These are phyloP conservation scores for Trichoderma virens DNA, from an alignment of 495 filamentous ascomycete species.

Conservation along the genomic window DNA sequence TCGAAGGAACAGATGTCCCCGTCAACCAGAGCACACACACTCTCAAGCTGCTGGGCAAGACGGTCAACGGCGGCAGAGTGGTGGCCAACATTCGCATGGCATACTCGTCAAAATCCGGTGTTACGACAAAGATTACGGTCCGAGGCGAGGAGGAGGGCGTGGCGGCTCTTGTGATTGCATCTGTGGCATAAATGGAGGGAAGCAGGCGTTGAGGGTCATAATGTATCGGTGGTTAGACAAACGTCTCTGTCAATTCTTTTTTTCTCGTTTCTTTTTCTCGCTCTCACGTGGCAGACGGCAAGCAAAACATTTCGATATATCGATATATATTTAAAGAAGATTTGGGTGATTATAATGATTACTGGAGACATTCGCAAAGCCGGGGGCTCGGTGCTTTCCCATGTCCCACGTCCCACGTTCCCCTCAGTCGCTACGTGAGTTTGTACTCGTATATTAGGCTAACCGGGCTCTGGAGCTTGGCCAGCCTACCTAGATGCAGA, in stretches of 20 bases:
- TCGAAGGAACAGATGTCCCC: conserved; percentile 88
- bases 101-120: conserved; percentile 81
- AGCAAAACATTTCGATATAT: background rate
- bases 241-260: background rate
- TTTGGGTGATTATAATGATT: background rate
- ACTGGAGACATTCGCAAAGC: too few relatives aligned
- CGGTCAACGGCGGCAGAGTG: conserved; percentile 81
- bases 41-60: conserved; percentile 94
- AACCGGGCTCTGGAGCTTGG: too few relatives aligned
- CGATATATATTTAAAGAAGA: background rate
- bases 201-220: conserved; percentile 13
- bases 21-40: conserved; percentile 85
- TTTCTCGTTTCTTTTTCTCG: background rate
- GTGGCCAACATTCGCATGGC: conserved; percentile 89
- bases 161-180: conserved; percentile 73
- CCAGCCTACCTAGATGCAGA: too few relatives aligned
- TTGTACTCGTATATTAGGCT: too few relatives aligned
- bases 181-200: conserved; percentile 56
- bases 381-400: too few relatives aligned
- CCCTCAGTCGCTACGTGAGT: too few relatives aligned
- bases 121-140: conserved; percentile 88
- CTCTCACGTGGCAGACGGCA: background rate
- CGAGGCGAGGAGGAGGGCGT: conserved; percentile 89
- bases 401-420: too few relatives aligned
- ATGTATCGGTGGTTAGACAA: conserved; percentile 10